Conservation (phyloP, 1,284 basidiomycete genomes). For the Pascua sp. region DNA sequence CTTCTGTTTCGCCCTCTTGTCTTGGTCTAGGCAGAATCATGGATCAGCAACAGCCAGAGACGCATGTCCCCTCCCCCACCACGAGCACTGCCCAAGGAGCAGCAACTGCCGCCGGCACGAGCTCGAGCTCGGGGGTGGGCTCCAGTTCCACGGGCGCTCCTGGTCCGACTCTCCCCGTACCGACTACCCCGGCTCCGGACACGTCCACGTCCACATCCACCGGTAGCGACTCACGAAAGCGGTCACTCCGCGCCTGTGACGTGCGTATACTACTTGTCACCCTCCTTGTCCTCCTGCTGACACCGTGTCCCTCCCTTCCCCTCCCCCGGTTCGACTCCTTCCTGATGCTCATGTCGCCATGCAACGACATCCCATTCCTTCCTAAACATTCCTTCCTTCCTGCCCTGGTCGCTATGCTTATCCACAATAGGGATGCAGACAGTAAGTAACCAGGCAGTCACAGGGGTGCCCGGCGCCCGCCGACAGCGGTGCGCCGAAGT, state of each 20-base stretch:
- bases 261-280: conserved; percentile 8
- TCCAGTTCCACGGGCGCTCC: too few species aligned
- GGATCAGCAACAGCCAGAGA: too few species aligned
- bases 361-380: neutral
- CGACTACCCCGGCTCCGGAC: neutral
- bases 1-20: too few species aligned
- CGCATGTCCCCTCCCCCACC: too few species aligned
- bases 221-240: conserved; percentile 5
- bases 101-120: too few species aligned
- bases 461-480: too few species aligned
- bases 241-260: conserved; percentile 24
- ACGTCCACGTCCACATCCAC: too few species aligned
- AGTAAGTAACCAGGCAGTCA: conserved; percentile 14
- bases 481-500: neutral
- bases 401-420: neutral
- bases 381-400: neutral
- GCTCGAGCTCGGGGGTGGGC: too few species aligned
- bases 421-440: conserved; percentile 16
- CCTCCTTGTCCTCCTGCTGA: neutral
- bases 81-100: too few species aligned
- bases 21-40: too few species aligned
- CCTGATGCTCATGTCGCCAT: too few species aligned
- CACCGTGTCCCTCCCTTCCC: neutral
- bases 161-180: neutral
- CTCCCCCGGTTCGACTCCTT: neutral